Base-by-base conservation (phyloP, 495 filamentous ascomycete genomes). In the Xylaria scruposa region DNA sequence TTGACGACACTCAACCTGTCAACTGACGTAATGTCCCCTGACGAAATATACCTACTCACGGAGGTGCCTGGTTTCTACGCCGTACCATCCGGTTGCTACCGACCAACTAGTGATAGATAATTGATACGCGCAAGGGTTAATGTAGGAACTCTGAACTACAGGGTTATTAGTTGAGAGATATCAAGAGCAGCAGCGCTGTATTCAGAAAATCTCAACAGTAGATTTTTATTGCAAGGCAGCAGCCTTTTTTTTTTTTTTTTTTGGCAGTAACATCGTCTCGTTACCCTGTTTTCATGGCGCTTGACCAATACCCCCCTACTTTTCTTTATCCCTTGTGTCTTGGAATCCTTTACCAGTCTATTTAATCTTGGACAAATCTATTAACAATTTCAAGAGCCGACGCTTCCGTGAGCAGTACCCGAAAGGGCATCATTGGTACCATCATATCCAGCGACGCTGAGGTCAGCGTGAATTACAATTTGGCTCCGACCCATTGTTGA, bases 21-120 rank as follows among this genome's bases (percentile, higher is more conserved):
- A 67, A 68, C 66, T 68, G 66, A 68, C 66, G 66, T 68, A 58
- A 68, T 58, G 26, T 33, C n/a, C 24, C 31, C 53, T 40, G 29
- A 24, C 21, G 24, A 13, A 67, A 54, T 17, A 19, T 10, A 47
- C 4, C 40, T 59, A 19, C 24, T 64, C 21, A 38, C 26, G 33
- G 13, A n/a, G 19, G 31, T 60, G 33, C 58, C 17, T 38, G 17
- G 21, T 64, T 6, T 21, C 19, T 62, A 8, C 53, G 31, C 65
- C 65, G 49, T 56, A 67, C 36, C 65, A 54, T 56, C 65, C 65
- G 65, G 65, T 54, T 67, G 33, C 33, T 67, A 6, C 65, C 65
- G 65, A 26, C 31, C 24, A 53, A 19, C 29, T 42, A 49, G 38
- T 26, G n/a, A 58, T 24, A 31, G 47, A 68, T 31, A 31, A 31